Base-by-base conservation (phyloP, 1,284 basidiomycete genomes). In the Wolfiporia cocos region DNA sequence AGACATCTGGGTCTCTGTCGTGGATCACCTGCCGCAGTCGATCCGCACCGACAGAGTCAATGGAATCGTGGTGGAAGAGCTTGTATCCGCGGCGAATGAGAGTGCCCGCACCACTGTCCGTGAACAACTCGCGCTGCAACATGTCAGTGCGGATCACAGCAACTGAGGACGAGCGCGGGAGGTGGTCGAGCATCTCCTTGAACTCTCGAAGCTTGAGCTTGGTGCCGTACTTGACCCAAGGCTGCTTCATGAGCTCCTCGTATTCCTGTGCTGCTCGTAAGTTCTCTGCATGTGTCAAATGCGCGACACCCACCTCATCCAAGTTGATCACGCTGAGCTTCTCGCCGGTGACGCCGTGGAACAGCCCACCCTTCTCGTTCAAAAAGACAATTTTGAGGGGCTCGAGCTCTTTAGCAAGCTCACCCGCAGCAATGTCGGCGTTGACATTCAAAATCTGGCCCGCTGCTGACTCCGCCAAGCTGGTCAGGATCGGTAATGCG, bases 191-290 rank as follows among this genome's bases (percentile, higher is more conserved):
- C 35, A 99, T 82, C 63, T 99, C 95, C 70, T 99, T 99, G 77
- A 99, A 98, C 68, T 99, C 95, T 53, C 95, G 87, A 40, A 99
- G 78, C 71, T 99, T 99, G 68, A 99, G 89, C 70, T 99, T 99
- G 54, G 96, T 99, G 51, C 95, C 95, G 62, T 85, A 98, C 67
- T 97, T 97, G 69, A 99, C 95, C 95, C 96, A 99, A n/a, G 93
- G 80, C 69, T 98, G 86, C 63, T 94, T 96, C 93, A 99, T 92
- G 47, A 99, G 79, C 31, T 78, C 78, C 53, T 96, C 91, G 67
- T 97, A 99, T 71, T 99, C 95, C 86, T 91, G 55, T 11, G 3
- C 9, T 7, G 21, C n/a, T 4, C 7, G 34, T n/a, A n/a, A n/a
- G n/a, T n/a, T n/a, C n/a, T n/a, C n/a, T n/a, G n/a, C n/a, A n/a